phyloP scores from a whole-genome alignment of 306 rosid genomes.

The Styphnolobium japonicum region DNA sequence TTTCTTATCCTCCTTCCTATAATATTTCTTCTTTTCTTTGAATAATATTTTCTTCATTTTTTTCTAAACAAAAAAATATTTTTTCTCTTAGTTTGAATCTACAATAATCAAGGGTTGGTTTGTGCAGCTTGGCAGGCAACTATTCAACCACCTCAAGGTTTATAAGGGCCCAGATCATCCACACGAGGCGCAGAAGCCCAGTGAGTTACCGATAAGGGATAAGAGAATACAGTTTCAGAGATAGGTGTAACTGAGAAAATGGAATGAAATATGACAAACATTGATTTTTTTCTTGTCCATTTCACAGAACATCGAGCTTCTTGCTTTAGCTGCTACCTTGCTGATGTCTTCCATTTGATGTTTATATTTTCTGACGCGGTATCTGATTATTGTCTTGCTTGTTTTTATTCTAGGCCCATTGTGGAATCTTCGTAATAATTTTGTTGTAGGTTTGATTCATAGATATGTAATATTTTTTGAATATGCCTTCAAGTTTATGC shows the following conservation, averaged over 20 bases:
- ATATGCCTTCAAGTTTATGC: neutral
- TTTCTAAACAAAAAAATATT: neutral
- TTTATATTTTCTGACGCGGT: conserved; percentile 24
- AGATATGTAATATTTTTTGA: neutral
- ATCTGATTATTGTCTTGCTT: conserved; percentile 16
- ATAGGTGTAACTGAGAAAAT: conserved; percentile 34
- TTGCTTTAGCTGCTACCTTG: conserved; percentile 20
- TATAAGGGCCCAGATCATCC: conserved; percentile 91
- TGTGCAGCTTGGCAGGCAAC: conserved; percentile 91
- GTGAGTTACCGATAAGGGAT: conserved; percentile 81
- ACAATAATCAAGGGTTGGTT: conserved; percentile 2
- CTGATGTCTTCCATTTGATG: conserved; percentile 29
- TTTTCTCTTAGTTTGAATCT: conserved; percentile 14
- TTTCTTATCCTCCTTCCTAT: neutral
- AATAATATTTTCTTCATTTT: neutral
- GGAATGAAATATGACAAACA: neutral
- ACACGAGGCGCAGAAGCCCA: conserved; percentile 82
- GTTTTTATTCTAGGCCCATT: conserved; percentile 5
- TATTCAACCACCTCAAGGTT: conserved; percentile 93
- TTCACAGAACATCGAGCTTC: neutral
- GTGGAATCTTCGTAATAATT: neutral
- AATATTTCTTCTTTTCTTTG: neutral
- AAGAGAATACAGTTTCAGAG: conserved; percentile 62
- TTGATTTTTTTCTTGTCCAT: neutral
- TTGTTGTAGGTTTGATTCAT: conserved; percentile 18